A percentile compares a stretch with the other conserved stretches of the same genome.
Conservation (phyloP, 176 grass and related monocot genomes). For the Musa troglodytarum region DNA sequence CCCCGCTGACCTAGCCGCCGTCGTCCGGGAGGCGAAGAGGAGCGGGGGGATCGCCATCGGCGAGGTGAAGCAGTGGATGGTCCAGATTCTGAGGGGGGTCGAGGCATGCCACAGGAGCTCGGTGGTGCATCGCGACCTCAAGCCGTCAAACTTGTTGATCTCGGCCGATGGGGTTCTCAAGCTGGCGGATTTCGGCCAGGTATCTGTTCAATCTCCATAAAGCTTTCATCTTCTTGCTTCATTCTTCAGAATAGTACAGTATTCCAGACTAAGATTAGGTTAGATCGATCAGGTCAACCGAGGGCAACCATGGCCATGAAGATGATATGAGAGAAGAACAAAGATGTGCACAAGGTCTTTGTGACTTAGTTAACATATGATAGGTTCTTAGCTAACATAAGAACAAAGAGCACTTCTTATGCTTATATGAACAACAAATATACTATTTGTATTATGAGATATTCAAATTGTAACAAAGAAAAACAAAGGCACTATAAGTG, state of each 20-base stretch:
- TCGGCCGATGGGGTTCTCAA: constrained; percentile 61
- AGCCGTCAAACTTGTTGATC: constrained; percentile 83
- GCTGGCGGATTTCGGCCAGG: constrained; percentile 93
- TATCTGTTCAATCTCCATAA: constrained; percentile 3
- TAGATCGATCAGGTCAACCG: neutral
- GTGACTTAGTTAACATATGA: no score
- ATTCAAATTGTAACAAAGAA: no score
- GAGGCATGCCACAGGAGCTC: constrained; percentile 58
- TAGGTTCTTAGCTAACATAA: no score
- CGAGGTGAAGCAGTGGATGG: constrained; percentile 75
- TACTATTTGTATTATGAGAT: no score
- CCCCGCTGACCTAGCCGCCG: constrained; percentile 42
- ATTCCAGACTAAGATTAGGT: no score
- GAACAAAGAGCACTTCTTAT: no score
- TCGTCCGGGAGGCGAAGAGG: constrained; percentile 45
- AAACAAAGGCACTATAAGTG: no score
- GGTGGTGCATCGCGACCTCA: constrained; percentile 83
- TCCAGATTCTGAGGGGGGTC: constrained; percentile 72
- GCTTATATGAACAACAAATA: no score
- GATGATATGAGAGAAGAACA: no score
- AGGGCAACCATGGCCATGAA: neutral
- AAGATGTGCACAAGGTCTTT: no score
- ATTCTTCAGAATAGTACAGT: neutral
- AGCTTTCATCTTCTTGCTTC: neutral
- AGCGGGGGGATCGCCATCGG: constrained; percentile 21